Conservation (phyloP, 2,329 filamentous ascomycete genomes). For the Verticillium isaacii region DNA sequence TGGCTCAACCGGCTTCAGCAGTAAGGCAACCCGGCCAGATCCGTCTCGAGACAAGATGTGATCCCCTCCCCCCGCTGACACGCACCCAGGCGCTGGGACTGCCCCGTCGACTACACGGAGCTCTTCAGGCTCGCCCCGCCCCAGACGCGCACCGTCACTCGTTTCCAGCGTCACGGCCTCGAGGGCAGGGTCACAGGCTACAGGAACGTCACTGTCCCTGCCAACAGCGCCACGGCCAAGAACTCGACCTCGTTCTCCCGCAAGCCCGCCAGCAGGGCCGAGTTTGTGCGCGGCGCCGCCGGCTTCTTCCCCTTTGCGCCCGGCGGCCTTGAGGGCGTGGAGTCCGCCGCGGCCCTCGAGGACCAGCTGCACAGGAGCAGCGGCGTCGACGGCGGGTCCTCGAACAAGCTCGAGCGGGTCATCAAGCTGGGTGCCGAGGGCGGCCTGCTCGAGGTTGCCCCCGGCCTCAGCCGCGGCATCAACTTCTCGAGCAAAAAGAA, state of each 20-base stretch:
- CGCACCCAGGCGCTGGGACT: constrained; percentile 63
- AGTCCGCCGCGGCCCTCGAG: constrained; percentile 79
- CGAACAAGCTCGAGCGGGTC: constrained; percentile 69
- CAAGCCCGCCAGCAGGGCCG: constrained; percentile 79
- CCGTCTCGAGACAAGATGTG: not conserved
- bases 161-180: constrained; percentile 85
- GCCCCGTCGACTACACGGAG: constrained; percentile 72
- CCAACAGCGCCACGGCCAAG: constrained; percentile 85
- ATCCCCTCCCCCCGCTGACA: not conserved
- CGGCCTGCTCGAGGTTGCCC: constrained; percentile 74
- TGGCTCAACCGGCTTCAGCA: constrained; percentile 91
- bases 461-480: constrained; percentile 76
- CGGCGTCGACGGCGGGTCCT: constrained; percentile 38
- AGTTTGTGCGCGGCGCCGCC: constrained; percentile 88
- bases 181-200: constrained; percentile 93
- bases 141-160: constrained; percentile 89
- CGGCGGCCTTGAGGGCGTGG: constrained; percentile 80
- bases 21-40: constrained; percentile 24
- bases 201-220: constrained; percentile 87
- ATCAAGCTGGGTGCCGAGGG: constrained; percentile 77
- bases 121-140: constrained; percentile 85
- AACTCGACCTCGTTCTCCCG: constrained; percentile 87
- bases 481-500: constrained; percentile 59
- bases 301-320: constrained; percentile 94
- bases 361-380: constrained; percentile 57